phyloP scores from a whole-genome alignment of 2,329 filamentous ascomycete genomes.

The Fusarium abutilonis region DNA sequence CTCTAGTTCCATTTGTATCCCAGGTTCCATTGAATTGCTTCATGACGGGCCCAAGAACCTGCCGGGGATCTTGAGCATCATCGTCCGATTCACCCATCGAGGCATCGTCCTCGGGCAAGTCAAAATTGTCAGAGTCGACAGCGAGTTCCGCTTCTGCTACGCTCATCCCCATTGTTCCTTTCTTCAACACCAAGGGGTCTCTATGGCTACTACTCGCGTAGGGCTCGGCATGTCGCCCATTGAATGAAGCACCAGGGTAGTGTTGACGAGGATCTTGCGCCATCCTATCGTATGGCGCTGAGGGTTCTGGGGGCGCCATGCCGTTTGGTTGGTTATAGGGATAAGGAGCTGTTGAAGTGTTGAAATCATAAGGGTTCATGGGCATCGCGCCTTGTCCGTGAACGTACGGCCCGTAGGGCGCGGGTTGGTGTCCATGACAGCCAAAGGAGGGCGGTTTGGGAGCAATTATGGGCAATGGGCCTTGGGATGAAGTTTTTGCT shows the following conservation, averaged over 20 bases:
- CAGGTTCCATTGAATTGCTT: slow-evolving; percentile 51
- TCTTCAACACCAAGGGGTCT: slow-evolving; percentile 16
- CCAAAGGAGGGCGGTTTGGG: slow-evolving; percentile 59
- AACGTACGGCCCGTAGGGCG: slow-evolving; percentile 30
- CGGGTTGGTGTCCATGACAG: slow-evolving; percentile 37
- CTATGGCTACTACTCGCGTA: slow-evolving; percentile 21
- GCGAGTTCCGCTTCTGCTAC: slow-evolving; percentile 15
- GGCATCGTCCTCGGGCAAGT: slow-evolving; percentile 64
- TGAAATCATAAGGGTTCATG: slow-evolving; percentile 37
- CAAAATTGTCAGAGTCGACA: slow-evolving; percentile 47
- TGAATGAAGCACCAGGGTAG: slow-evolving; percentile 20
- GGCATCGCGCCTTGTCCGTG: slow-evolving; percentile 28
- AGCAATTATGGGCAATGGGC: slow-evolving; percentile 57
- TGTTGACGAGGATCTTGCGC: slow-evolving; percentile 31
- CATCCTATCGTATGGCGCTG: slow-evolving; percentile 25
- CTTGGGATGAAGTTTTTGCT: slow-evolving; percentile 52
- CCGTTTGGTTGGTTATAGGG: slow-evolving; percentile 28
- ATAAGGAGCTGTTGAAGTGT: slow-evolving; percentile 22
- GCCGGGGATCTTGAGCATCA: slow-evolving; percentile 56
- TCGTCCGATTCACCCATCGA: slow-evolving; percentile 71
- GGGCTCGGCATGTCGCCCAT: slow-evolving; percentile 14
- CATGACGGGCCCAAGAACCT: slow-evolving; percentile 48
- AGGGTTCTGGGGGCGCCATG: slow-evolving; percentile 22
- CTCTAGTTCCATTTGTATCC: slow-evolving; percentile 52
- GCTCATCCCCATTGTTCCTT: slow-evolving; percentile 11